These are phyloP conservation scores for Claviceps humidiphila DNA, from an alignment of 2,329 filamentous ascomycete genomes.

Conservation along the genomic window DNA sequence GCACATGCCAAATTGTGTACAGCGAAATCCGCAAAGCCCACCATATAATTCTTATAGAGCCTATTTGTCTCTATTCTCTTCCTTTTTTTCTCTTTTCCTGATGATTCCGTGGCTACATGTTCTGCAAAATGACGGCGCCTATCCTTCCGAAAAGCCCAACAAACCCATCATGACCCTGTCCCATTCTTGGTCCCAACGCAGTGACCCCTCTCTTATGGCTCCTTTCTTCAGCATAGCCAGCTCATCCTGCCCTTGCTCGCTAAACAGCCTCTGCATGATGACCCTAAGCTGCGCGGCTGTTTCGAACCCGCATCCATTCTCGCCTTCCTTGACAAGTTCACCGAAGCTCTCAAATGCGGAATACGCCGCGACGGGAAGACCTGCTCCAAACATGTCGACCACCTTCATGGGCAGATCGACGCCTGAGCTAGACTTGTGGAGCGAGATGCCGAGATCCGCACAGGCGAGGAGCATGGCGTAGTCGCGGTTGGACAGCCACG, in stretches of 20 bases:
- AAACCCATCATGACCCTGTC: conserved; percentile 64
- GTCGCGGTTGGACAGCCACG: conserved; percentile 72
- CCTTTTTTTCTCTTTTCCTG: background rate
- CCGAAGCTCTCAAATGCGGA: conserved; percentile 74
- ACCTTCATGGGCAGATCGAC: conserved; percentile 99
- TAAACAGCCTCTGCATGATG: conserved; percentile 52
- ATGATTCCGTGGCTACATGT: background rate
- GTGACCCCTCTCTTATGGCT: conserved; percentile 57
- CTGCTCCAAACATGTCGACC: conserved; percentile 96
- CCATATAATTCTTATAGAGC: background rate
- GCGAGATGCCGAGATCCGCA: conserved; percentile 77
- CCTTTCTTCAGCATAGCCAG: conserved; percentile 52
- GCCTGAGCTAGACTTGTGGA: conserved; percentile 88
- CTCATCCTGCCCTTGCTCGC: conserved; percentile 33
- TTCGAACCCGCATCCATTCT: conserved; percentile 77
- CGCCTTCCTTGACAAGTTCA: conserved; percentile 77
- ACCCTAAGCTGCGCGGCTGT: conserved; percentile 51
- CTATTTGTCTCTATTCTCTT: background rate
- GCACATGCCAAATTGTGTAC: background rate
- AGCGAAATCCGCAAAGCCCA: background rate
- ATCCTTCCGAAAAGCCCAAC: conserved; percentile 34
- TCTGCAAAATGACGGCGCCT: background rate
- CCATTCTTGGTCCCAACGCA: conserved; percentile 91
- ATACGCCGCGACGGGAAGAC: conserved; percentile 82
- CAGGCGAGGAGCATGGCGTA: conserved; percentile 75